phyloP scores from a whole-genome alignment of 768 basidiomycete genomes.

The Saitozyma podzolica region DNA sequence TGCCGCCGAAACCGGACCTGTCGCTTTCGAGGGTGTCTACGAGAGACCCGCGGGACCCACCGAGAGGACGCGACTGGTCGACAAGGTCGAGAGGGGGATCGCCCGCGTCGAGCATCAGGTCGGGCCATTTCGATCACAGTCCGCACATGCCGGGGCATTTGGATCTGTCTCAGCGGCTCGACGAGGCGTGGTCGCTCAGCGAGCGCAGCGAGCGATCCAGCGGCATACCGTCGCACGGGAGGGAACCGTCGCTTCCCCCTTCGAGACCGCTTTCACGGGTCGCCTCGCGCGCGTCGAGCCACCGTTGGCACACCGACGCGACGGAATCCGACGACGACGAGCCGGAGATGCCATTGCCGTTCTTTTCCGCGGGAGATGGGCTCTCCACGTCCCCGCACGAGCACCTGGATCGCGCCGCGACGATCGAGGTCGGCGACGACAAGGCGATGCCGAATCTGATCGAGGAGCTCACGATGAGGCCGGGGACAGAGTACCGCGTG shows the following conservation, averaged over 20 bases:
- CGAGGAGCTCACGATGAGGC: constrained; percentile 47
- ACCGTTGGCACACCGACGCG: constrained; percentile 18
- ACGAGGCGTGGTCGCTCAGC: not conserved
- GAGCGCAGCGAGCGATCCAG: not conserved
- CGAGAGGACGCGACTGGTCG: constrained; percentile 3
- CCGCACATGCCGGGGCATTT: not conserved
- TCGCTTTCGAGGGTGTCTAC: constrained; percentile 14
- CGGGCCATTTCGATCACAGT: not conserved
- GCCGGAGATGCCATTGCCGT: constrained; percentile 25
- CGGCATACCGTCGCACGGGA: constrained; percentile 8
- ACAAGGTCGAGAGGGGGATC: constrained; percentile 12
- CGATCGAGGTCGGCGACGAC: constrained; percentile 2
- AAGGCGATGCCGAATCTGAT: constrained; percentile 41
- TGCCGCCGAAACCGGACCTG: constrained; percentile 16
- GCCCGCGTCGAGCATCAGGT: constrained; percentile 11
- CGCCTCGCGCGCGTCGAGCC: constrained; percentile 30
- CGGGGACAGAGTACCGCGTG: constrained; percentile 48
- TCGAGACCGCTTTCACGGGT: constrained; percentile 39
- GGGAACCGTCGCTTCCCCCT: constrained; percentile 30
- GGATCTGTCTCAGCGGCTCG: not conserved
- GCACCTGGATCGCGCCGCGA: not conserved
- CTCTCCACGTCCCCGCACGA: constrained; percentile 8
- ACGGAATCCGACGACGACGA: constrained; percentile 37
- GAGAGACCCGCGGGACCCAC: constrained; percentile 8
- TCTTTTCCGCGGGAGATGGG: constrained; percentile 25